Evolutionary conservation across 176 grass and related monocot genomes (phyloP).

Genomic region (Thinopyrum elongatum): DNA sequence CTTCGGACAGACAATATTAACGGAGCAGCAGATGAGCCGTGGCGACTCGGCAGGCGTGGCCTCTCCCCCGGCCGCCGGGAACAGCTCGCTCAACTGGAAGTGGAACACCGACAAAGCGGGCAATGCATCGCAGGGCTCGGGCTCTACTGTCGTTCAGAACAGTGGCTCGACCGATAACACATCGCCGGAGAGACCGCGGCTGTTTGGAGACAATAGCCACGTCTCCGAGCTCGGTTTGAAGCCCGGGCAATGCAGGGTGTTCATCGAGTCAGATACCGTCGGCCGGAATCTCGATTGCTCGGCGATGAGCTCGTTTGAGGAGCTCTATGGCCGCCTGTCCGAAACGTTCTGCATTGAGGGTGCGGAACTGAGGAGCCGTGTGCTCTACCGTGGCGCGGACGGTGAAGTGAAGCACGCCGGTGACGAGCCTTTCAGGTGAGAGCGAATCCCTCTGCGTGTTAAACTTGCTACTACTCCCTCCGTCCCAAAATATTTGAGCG

Average conservation of each 20-base stretch:
- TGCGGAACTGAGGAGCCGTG: conserved; percentile 59
- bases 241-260: conserved; percentile 83
- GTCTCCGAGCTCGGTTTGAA: conserved; percentile 29
- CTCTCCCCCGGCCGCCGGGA: conserved; percentile 16
- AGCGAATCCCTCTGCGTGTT: not conserved
- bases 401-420: conserved; percentile 66
- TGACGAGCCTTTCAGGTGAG: conserved; percentile 82
- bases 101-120: conserved; percentile 58
- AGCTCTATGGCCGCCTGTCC: conserved; percentile 60
- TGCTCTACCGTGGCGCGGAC: conserved; percentile 58
- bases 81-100: conserved; percentile 33
- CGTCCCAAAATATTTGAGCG: no score
- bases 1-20: conserved; percentile 75
- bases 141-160: conserved; percentile 70
- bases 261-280: conserved; percentile 74
- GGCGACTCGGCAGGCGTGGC: not conserved
- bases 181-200: conserved; percentile 12
- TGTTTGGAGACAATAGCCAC: not conserved
- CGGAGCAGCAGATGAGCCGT: conserved; percentile 66
- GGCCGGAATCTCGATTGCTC: conserved; percentile 80
- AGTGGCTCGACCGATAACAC: conserved; percentile 35
- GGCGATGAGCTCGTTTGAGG: conserved; percentile 61
- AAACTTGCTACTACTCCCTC: not conserved
- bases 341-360: conserved; percentile 72
- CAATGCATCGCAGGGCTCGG: conserved; percentile 63